These are phyloP conservation scores for Erythrophleum fordii DNA, from an alignment of 306 rosid genomes.

Conservation along the genomic window DNA sequence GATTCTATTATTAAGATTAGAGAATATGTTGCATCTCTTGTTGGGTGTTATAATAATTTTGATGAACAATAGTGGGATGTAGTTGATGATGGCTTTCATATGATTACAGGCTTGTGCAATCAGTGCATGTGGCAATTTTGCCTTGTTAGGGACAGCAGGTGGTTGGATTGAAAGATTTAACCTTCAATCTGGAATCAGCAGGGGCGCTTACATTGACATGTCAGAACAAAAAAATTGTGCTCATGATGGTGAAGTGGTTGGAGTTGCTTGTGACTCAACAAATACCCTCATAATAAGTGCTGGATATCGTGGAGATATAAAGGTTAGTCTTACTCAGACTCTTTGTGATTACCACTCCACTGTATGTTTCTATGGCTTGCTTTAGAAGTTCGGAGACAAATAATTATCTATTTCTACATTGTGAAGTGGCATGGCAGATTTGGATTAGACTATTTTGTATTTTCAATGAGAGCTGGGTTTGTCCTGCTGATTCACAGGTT, in stretches of 20 bases:
- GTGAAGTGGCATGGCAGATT: background rate
- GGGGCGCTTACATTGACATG: constrained; percentile 77
- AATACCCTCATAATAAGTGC: constrained; percentile 90
- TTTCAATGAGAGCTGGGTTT: background rate
- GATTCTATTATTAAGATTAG: background rate
- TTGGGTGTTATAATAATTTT: constrained; percentile 24
- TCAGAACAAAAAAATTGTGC: constrained; percentile 65
- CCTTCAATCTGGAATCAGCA: constrained; percentile 90
- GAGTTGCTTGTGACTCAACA: constrained; percentile 95
- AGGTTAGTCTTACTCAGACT: constrained; percentile 50
- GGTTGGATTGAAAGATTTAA: constrained; percentile 97
- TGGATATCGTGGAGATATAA: constrained; percentile 90
- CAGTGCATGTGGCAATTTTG: constrained; percentile 96
- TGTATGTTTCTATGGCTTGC: background rate
- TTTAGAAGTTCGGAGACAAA: background rate
- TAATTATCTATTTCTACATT: background rate
- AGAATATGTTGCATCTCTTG: constrained; percentile 20
- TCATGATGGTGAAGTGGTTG: constrained; percentile 90
- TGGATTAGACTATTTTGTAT: background rate
- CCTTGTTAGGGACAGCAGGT: constrained; percentile 87
- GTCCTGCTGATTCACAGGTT: background rate
- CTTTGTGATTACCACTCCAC: background rate
- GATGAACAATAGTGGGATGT: constrained; percentile 12
- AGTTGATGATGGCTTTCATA: constrained; percentile 39
- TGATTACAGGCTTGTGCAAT: constrained; percentile 83